Evolutionary conservation across 306 rosid genomes (phyloP).

Genomic region (Hippophae rhamnoides): DNA sequence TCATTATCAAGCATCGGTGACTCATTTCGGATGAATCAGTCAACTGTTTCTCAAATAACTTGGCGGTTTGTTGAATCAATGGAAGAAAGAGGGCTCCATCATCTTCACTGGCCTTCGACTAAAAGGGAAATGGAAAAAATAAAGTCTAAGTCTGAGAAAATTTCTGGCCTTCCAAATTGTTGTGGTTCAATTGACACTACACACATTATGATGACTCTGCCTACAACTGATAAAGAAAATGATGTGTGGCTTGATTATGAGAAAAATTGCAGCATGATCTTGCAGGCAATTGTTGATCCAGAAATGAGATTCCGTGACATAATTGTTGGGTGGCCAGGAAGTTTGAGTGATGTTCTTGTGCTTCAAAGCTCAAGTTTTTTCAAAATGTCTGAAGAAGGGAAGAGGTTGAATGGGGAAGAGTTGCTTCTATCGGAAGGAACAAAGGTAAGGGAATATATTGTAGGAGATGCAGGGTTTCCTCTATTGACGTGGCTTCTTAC

Average conservation of each 20-base stretch:
- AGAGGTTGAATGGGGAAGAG: constrained; percentile 40
- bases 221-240: constrained; percentile 34
- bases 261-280: constrained; percentile 81
- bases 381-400: constrained; percentile 51
- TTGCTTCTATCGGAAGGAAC: constrained; percentile 37
- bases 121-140: constrained; percentile 52
- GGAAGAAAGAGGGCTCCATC: constrained; percentile 77
- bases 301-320: constrained; percentile 66
- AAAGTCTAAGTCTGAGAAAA: constrained; percentile 58
- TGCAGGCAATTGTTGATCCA: constrained; percentile 81
- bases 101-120: constrained; percentile 73
- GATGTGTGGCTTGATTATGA: constrained; percentile 68
- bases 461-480: constrained; percentile 72
- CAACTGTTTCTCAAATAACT: constrained; percentile 79
- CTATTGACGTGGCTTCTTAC: constrained; percentile 82
- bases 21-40: constrained; percentile 56
- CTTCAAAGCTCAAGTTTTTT: constrained; percentile 56
- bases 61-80: constrained; percentile 86
- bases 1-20: constrained; percentile 63
- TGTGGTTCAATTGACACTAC: constrained; percentile 82
- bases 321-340: constrained; percentile 89
- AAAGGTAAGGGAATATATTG: constrained; percentile 45
- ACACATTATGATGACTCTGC: constrained; percentile 80
- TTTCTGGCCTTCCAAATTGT: constrained; percentile 66
- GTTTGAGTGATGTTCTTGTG: constrained; percentile 48